Conservation (phyloP, 2,329 filamentous ascomycete species). For the Alternaria triticimaculans region DNA sequence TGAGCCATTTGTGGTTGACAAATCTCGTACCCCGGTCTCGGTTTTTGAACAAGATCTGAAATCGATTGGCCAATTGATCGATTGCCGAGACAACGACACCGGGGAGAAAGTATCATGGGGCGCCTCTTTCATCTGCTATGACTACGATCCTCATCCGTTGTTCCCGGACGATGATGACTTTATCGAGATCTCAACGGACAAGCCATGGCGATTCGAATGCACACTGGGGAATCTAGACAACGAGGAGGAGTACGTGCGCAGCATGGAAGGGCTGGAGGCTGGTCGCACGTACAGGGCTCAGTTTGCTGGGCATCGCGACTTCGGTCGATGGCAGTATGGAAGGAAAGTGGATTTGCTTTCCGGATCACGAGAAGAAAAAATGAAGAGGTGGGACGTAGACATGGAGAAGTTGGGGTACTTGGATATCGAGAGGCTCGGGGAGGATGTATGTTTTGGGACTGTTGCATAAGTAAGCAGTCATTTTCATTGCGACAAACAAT, state of each 20-base stretch:
- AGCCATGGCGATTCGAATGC: neutral
- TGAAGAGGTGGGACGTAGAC: neutral
- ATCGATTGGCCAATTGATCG: too few species aligned
- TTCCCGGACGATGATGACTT: neutral
- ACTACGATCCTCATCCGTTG: rapidly evolving
- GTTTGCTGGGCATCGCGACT: rapidly evolving
- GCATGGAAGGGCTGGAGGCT: neutral
- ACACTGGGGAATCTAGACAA: neutral
- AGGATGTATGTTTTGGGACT: neutral
- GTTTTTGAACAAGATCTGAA: too few species aligned
- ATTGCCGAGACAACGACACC: rapidly evolving
- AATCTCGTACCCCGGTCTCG: neutral
- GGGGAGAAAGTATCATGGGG: neutral
- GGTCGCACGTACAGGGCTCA: neutral
- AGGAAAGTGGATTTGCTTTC: neutral
- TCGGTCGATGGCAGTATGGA: neutral
- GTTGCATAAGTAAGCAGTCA: neutral
- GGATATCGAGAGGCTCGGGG: neutral
- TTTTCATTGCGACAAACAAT: neutral
- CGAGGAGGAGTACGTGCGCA: neutral
- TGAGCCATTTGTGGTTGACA: neutral
- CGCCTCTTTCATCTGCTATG: neutral
- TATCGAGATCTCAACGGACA: rapidly evolving
- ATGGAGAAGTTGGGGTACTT: neutral
- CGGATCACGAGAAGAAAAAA: neutral